Base-by-base conservation (phyloP, 1,139 yeast genomes). In the Geotrichum fermentans region DNA sequence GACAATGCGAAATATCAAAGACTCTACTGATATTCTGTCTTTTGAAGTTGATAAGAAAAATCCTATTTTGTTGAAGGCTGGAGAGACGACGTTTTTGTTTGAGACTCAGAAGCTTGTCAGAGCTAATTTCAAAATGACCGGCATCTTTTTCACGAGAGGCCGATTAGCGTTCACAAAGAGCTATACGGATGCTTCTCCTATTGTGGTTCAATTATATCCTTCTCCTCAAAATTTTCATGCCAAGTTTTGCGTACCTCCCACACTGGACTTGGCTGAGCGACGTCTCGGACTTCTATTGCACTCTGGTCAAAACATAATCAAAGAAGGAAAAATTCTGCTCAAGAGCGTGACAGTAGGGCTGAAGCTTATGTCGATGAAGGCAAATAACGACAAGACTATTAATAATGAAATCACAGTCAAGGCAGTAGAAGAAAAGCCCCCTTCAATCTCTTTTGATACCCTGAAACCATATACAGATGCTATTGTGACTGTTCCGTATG, bases 91-190 rank as follows among this genome's bases (percentile, higher is more conserved):
- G 1, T 34, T 57, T 7, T 34, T 50, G 10, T 59, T 64, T 37
- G 57, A 54, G 35, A 56, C 65, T 0, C 48, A 55, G 24, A 53
- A 52, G 20, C 54, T 59, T 34, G 45, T 55, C n/a, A 54, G 54
- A 21, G 70, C 69, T 3, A 41, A 53, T 1, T 65, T 65, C 52
- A 53, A 53, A 11, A 40, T 63, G 11, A 50, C 59, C 1, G 51
- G 56, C 4, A 44, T 66, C 10, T 53, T 53, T 4, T 56, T 64
- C 2, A 49, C 51, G 1, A 45, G 52, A 40, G 66, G 56, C 3
- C 61, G 52, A 46, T 60, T 56, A 24, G 52, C 50, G 14, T 59
- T 60, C 44, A 51, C 47, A n/a, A 61, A 61, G 53, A 59, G 54
- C 1, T 61, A 64, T 44, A 40, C 47, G 0, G 54, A 44, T 45